Conservation (phyloP, 768 basidiomycete genomes). For the Pleurotus cornucopiae region DNA sequence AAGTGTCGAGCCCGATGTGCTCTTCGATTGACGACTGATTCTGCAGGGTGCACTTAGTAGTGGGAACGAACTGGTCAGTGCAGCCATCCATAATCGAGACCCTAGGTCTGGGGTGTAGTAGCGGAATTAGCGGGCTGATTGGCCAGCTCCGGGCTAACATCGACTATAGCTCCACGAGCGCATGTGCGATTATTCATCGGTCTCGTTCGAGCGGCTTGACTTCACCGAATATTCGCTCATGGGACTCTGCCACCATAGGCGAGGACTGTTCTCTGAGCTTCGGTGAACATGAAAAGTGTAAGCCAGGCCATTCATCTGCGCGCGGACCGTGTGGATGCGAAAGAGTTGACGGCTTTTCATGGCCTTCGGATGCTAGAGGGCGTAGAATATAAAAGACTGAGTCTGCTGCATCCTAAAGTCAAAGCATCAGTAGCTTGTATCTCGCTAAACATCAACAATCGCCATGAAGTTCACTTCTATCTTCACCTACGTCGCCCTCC, state of each 20-base stretch:
- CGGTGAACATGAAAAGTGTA: not conserved
- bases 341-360: not conserved
- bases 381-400: not conserved
- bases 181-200: not conserved
- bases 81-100: too few species aligned
- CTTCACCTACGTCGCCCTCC: constrained; percentile 16
- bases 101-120: not conserved
- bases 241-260: not conserved
- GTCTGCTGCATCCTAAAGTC: too few species aligned
- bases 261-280: not conserved
- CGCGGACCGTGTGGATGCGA: not conserved
- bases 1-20: too few species aligned
- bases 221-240: too few species aligned
- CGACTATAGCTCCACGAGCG: not conserved
- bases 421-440: too few species aligned
- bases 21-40: too few species aligned
- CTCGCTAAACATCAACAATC: not conserved
- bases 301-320: not conserved
- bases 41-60: too few species aligned
- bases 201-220: not conserved
- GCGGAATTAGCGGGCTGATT: not conserved
- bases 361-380: not conserved
- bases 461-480: constrained; percentile 15
- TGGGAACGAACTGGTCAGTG: too few species aligned
- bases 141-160: not conserved